Base-by-base conservation (phyloP, 495 filamentous ascomycete genomes). In the Rhypophila decipiens region DNA sequence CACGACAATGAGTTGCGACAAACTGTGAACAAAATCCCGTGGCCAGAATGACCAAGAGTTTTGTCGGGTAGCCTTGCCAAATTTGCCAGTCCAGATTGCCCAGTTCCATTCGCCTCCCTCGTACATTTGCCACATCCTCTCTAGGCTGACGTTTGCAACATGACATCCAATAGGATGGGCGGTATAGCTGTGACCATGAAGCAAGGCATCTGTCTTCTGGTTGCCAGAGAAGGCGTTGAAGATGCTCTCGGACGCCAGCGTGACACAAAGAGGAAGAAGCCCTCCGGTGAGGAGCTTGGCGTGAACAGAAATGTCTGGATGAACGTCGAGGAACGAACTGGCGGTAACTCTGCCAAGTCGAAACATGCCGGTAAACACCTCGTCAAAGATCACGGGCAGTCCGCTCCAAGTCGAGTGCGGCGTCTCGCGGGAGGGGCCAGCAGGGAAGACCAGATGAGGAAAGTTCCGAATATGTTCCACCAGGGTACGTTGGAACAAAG, bases 141-240 rank as follows among this genome's bases (percentile, higher is more conserved):
- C 61, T 33, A 89, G 46, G 7, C 76, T 79, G 20, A 76, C 74
- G 12, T 77, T 66, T 0, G 85, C 86, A 11, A 89, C 85, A 12
- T 79, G 74, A 52, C 86, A 90, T 1, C 86, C 86, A 8, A 89
- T 73, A 0, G 86, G 70, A 59, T 90, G 85, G 2, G 85, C 86
- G 0, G 86, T 90, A 54, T 90, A 90, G 56, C 84, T 87, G 63
- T 90, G 86, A 0, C 86, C 86, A 53, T 90, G 86, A 27, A 90
- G 70, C 27, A 90, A 63, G 0, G 85, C 86, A 47, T 87, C 82
- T 11, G 74, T 75, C 67, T 88, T 89, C 31, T 85, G 75, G 0
- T 72, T 70, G 22, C 79, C 78, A 3, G 77, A 63, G 51, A 89
- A 89, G 2, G 80, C 75, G n/a, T 77, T 50, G 56, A 86, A 90